Conservation (phyloP, 495 filamentous ascomycete genomes). For the Daldinia bambusicola region DNA sequence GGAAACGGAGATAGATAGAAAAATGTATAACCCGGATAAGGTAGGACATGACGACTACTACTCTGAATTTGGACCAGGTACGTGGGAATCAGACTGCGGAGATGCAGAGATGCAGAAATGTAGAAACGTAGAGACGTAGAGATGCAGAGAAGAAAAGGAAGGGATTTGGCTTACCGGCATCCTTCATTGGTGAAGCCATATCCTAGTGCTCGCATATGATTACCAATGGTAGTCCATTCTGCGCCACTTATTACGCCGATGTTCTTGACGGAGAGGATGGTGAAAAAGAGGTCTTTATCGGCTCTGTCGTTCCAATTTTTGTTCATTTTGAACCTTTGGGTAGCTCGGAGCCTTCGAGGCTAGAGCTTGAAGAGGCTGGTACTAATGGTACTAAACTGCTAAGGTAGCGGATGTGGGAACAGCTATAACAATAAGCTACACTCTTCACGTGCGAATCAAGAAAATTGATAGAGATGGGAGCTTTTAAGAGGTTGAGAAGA, state of each 20-base stretch:
- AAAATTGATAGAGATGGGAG: slow-evolving; percentile 46
- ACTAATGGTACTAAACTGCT: slow-evolving; percentile 3
- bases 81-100: slow-evolving; percentile 4
- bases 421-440: slow-evolving; percentile 34
- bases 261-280: slow-evolving; percentile 64
- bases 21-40: too few species aligned
- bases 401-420: slow-evolving; percentile 36
- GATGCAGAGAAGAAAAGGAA: slow-evolving; percentile 1
- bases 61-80: slow-evolving; percentile 9
- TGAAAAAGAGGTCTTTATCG: slow-evolving; percentile 65
- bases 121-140: not conserved
- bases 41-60: not conserved
- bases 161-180: slow-evolving; percentile 57
- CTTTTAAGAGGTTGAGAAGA: slow-evolving; percentile 48
- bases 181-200: slow-evolving; percentile 66
- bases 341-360: slow-evolving; percentile 33
- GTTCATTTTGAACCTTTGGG: slow-evolving; percentile 50
- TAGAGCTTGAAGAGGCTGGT: slow-evolving; percentile 25
- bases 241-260: slow-evolving; percentile 64
- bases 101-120: too few species aligned
- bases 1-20: not conserved
- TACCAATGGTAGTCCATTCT: slow-evolving; percentile 64
- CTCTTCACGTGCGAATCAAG: slow-evolving; percentile 44
- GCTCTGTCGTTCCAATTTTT: slow-evolving; percentile 65
- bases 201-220: slow-evolving; percentile 60